Evolutionary conservation across 2,329 filamentous ascomycete genomes (phyloP), one percentile per base, ranked within the genome.

Genomic region (Fonsecaea pugnacius): DNA sequence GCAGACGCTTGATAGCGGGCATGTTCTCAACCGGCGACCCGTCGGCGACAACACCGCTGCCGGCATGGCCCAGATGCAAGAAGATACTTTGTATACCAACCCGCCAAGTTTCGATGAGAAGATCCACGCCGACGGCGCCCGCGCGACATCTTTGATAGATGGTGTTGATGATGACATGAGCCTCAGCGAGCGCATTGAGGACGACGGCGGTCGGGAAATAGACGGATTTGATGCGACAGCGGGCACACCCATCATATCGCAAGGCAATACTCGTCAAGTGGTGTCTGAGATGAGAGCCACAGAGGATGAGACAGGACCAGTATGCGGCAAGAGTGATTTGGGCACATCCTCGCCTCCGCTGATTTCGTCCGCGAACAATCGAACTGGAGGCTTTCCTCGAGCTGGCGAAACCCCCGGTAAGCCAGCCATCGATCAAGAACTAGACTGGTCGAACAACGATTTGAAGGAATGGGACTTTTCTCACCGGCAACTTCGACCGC

Each of bases 401-500:
- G 32, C 48, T 10, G n/a, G 38, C 35, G 56, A 24, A 5, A 50
- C 27, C 18, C 27, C 65, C 21, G 69, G 67, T 18, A 38, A 67
- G 24, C 58, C 69, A 7, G 46, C 61, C 33, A 69, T 68, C 14
- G 70, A 70, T 53, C 64, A 67, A 53, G 56, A 67, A 48, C 57
- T 70, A 8, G 65, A 68, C 32, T 67, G 68, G 60, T 55, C 65
- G n/a, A 62, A 40, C 32, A 63, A 40, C 30, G 36, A 66, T 8
- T 33, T 48, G 12, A 60, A 60, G 30, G 55, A 61, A n/a, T 70
- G 65, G 67, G 68, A 70, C 32, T 70, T 71, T 32, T 68, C 68
- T 4, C 54, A 62, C n/a, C 62, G 60, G 36, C 67, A 65, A 27
- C 59, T 70, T 21, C 84, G 90, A 63, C 90, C 92, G 2, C 88